A percentile compares a stretch with the other conserved stretches of the same genome.
These are phyloP conservation scores for Apiotrichum laibachii DNA, from an alignment of 1,284 basidiomycete species.

Conservation along the genomic window DNA sequence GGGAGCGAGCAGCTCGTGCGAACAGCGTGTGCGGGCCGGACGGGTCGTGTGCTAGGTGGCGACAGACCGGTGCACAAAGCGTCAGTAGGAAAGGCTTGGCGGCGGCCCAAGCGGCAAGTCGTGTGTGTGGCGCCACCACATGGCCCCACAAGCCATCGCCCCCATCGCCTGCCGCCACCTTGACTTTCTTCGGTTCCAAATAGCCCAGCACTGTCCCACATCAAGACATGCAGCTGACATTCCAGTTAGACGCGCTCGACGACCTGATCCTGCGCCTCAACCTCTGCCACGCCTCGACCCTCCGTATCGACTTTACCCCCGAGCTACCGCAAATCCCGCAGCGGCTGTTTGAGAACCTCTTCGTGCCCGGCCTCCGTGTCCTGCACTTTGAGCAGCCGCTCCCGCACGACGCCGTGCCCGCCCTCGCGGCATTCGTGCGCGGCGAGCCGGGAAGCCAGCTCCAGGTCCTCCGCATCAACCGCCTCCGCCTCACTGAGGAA, in stretches of 20 bases:
- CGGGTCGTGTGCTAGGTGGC: no score
- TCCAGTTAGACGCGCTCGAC: not conserved
- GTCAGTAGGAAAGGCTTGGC: no score
- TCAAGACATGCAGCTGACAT: not conserved
- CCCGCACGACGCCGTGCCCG: not conserved
- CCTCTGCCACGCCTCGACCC: not conserved
- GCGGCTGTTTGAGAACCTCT: conserved; percentile 3
- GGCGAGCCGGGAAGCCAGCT: not conserved
- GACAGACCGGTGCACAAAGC: no score
- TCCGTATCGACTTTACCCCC: conserved; percentile 1
- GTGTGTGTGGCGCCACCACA: no score
- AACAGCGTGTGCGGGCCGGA: no score
- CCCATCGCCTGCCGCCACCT: no score
- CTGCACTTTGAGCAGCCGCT: conserved; percentile 6
- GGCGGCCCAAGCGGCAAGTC: no score
- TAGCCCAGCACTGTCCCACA: no score
- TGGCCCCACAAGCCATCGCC: no score
- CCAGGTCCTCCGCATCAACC: not conserved
- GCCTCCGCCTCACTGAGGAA: conserved; percentile 1
- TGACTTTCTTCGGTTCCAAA: no score
- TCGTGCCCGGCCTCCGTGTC: not conserved
- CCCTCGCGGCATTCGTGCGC: conserved; percentile 1
- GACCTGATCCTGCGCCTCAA: conserved; percentile 7
- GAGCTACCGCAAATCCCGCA: not conserved
- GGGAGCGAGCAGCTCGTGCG: not conserved